phyloP scores from a whole-genome alignment of 2,329 filamentous ascomycete species.

The Apiospora phragmitis region DNA sequence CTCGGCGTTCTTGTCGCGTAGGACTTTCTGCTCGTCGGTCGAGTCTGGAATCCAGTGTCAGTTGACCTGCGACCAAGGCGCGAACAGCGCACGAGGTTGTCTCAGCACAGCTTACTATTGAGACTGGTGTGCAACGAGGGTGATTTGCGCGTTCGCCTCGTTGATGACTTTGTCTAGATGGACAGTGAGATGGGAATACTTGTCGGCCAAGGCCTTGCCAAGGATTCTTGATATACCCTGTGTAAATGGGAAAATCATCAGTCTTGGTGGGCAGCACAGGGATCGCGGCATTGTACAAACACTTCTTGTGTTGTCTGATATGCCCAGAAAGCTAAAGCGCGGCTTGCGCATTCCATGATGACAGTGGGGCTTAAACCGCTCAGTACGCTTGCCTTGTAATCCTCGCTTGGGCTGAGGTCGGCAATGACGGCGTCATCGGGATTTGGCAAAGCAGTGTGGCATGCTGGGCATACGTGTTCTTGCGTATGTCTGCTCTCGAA shows the following conservation, averaged over 20 bases:
- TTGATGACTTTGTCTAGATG: constrained; percentile 73
- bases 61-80: constrained; percentile 14
- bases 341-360: constrained; percentile 84
- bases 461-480: constrained; percentile 71
- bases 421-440: constrained; percentile 75
- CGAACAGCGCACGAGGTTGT: neutral
- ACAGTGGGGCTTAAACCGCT: constrained; percentile 78
- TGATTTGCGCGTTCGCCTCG: constrained; percentile 74
- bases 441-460: constrained; percentile 65
- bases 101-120: constrained; percentile 46
- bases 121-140: constrained; percentile 64
- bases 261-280: neutral
- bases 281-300: constrained; percentile 42
- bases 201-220: constrained; percentile 70
- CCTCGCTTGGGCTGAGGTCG: constrained; percentile 76
- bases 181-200: constrained; percentile 63
- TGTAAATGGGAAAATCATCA: neutral
- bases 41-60: constrained; percentile 41
- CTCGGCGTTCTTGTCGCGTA: constrained; percentile 73
- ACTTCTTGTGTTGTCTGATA: constrained; percentile 87
- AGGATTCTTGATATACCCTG: constrained; percentile 76
- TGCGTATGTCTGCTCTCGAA: constrained; percentile 44
- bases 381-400: constrained; percentile 85
- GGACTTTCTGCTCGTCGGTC: constrained; percentile 59
- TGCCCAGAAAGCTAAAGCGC: constrained; percentile 80